These are phyloP conservation scores for Hevea brasiliensis DNA, from an alignment of 345 rosid species.

Conservation along the genomic window DNA sequence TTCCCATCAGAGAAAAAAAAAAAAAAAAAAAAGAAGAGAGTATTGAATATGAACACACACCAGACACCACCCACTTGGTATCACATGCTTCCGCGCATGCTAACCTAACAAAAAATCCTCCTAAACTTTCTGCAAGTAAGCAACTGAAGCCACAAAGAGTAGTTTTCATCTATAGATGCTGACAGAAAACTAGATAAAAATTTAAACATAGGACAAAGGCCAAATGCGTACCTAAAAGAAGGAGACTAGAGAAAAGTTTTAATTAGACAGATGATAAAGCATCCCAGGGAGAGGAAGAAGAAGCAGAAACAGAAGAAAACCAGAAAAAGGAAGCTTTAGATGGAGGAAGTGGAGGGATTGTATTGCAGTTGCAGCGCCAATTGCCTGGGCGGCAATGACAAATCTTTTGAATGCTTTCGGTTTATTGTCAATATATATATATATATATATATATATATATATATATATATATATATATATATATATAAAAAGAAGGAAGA, in stretches of 20 bases:
- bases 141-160: background rate
- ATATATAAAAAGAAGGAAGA: too few relatives aligned
- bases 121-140: background rate
- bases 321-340: background rate
- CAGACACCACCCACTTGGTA: background rate
- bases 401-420: slow-evolving; percentile 1
- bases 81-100: background rate
- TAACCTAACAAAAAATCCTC: background rate
- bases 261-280: background rate
- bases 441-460: too few relatives aligned
- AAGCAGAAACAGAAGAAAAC: background rate
- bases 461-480: too few relatives aligned
- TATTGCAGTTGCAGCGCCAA: background rate
- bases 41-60: background rate
- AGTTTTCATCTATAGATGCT: background rate
- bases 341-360: background rate
- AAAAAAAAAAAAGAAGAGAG: background rate
- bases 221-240: background rate
- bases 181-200: background rate
- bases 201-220: background rate
- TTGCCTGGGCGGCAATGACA: slow-evolving; percentile 8
- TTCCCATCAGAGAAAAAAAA: background rate
- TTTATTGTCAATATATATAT: background rate
- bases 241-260: background rate
- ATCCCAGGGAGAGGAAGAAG: background rate